Percentiles rank a stretch among this genome's conserved stretches.
These are phyloP conservation scores for Agmasoma carcini DNA, from an alignment of 371 early-diverging fungal genomes.

Conservation along the genomic window DNA sequence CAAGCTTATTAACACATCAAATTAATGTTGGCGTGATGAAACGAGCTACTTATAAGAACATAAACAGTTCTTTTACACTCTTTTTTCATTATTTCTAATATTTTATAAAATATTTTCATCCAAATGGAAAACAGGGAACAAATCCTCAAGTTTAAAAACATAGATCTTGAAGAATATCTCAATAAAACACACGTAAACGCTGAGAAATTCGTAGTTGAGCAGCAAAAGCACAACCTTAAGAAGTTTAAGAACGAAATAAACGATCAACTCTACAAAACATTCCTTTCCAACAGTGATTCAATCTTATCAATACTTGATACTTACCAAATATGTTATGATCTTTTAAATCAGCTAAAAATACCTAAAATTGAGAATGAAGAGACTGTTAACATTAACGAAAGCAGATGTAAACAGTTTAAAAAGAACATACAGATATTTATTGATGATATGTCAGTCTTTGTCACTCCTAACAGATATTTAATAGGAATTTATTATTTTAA, in stretches of 20 bases:
- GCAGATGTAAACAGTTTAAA: conserved; percentile 7
- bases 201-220: conserved; percentile 14
- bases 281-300: conserved; percentile 1
- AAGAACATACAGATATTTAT: conserved; percentile 5
- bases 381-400: background rate
- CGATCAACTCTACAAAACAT: conserved; percentile 1
- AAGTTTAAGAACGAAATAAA: conserved; percentile 12
- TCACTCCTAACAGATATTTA: conserved; percentile 23
- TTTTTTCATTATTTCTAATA: too few species aligned
- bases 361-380: background rate
- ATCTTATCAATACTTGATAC: conserved; percentile 16
- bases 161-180: conserved; percentile 18
- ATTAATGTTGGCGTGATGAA: too few species aligned
- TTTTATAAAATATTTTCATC: too few species aligned
- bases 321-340: background rate
- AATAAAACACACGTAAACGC: conserved; percentile 15
- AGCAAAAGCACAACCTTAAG: conserved; percentile 11
- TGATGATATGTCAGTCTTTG: conserved; percentile 25
- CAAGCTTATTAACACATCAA: too few species aligned
- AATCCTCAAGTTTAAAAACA: conserved; percentile 13
- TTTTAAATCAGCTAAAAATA: background rate
- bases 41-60: too few species aligned
- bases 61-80: too few species aligned
- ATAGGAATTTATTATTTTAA: conserved; percentile 16
- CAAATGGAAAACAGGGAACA: conserved; percentile 18